phyloP scores from a whole-genome alignment of 192 early-diverging fungal genomes.

The Coemansia sp. region DNA sequence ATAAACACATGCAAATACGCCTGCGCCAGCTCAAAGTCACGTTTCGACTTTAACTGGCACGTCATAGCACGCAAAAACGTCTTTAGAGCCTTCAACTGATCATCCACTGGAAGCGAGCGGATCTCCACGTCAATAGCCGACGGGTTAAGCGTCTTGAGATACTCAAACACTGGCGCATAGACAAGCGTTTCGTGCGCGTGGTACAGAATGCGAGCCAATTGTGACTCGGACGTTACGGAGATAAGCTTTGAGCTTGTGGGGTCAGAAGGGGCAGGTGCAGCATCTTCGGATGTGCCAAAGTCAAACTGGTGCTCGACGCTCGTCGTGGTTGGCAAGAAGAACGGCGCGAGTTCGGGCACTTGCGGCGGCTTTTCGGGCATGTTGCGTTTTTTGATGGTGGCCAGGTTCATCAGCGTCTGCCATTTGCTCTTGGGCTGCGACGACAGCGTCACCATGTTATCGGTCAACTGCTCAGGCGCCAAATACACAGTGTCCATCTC shows the following conservation, averaged over 20 bases:
- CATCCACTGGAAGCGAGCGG: constrained; percentile 69
- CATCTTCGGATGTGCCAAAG: too few relatives aligned
- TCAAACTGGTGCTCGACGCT: constrained; percentile 63
- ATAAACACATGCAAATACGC: constrained; percentile 77
- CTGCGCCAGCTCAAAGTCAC: constrained; percentile 87
- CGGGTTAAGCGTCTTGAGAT: constrained; percentile 75
- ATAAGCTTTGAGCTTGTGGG: constrained; percentile 47
- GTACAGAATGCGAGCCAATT: constrained; percentile 7
- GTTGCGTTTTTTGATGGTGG: constrained; percentile 92
- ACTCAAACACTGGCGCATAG: constrained; percentile 63
- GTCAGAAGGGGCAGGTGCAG: constrained; percentile 20
- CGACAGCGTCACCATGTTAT: constrained; percentile 87
- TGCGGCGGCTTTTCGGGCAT: constrained; percentile 87
- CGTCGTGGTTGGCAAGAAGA: constrained; percentile 82
- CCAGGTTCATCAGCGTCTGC: constrained; percentile 87
- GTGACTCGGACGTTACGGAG: constrained; percentile 8
- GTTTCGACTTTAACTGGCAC: constrained; percentile 60
- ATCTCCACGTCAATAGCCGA: constrained; percentile 85
- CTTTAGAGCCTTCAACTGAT: constrained; percentile 60
- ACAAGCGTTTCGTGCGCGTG: constrained; percentile 58
- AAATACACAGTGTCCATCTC: constrained; percentile 22
- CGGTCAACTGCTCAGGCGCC: constrained; percentile 63
- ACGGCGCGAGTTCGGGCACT: constrained; percentile 85
- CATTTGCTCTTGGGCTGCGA: constrained; percentile 79
- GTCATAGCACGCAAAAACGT: constrained; percentile 68